A percentile compares a stretch with the other conserved stretches of the same genome.
phyloP scores from a whole-genome alignment of 257 asterid species.

The Nicotiana sylvestris region DNA sequence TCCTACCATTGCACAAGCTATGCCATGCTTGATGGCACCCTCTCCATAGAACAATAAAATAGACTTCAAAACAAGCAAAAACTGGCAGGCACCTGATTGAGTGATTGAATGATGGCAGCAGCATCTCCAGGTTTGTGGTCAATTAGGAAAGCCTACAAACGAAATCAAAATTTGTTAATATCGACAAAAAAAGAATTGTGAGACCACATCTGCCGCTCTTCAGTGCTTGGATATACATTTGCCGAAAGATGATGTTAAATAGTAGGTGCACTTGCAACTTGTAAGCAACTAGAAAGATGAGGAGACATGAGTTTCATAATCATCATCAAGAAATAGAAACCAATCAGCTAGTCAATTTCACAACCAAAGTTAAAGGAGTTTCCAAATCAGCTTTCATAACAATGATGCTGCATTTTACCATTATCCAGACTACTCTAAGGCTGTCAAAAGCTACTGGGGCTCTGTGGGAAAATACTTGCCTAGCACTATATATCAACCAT shows the following conservation, averaged over 20 bases:
- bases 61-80: neutral
- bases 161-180: conserved; percentile 13
- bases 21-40: neutral
- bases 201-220: neutral
- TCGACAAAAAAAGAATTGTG: neutral
- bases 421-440: neutral
- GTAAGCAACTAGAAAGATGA: neutral
- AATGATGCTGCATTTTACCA: neutral
- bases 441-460: neutral
- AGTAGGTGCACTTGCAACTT: neutral
- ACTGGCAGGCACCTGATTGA: conserved; percentile 53
- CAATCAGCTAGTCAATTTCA: conserved; percentile 1
- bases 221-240: neutral
- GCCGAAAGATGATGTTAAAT: neutral
- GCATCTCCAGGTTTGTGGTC: conserved; percentile 70
- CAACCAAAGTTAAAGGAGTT: neutral
- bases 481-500: neutral
- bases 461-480: neutral
- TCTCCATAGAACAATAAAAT: conserved; percentile 4
- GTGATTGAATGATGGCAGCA: conserved; percentile 65
- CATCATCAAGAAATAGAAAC: neutral
- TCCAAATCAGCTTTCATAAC: neutral
- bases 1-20: neutral
- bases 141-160: conserved; percentile 68
- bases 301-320: neutral